Evolutionary conservation across 495 filamentous ascomycete genomes (phyloP).

Genomic region (Xylaria intraflava): DNA sequence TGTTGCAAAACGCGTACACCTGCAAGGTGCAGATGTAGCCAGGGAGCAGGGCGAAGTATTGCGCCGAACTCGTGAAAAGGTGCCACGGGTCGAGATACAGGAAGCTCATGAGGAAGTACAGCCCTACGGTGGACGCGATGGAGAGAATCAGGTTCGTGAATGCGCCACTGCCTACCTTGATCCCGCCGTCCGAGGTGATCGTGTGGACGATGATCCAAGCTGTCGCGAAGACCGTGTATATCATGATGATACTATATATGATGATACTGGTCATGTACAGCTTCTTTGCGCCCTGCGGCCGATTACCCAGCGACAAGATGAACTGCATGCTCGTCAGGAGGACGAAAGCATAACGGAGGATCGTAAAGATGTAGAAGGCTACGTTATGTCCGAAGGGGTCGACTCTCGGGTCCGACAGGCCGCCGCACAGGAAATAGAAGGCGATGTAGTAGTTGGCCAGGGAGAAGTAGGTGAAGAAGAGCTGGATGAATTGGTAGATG

Average conservation of each 20-base stretch:
- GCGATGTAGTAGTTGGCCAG: conserved; percentile 98
- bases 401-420: conserved; percentile 69
- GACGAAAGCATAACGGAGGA: conserved; percentile 77
- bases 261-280: conserved; percentile 86
- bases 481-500: conserved; percentile 83
- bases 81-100: conserved; percentile 98
- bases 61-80: conserved; percentile 89
- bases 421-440: conserved; percentile 97
- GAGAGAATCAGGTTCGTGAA: conserved; percentile 94
- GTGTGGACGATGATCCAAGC: conserved; percentile 82
- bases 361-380: conserved; percentile 75
- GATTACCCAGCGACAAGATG: conserved; percentile 96
- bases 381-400: conserved; percentile 88
- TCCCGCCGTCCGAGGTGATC: conserved; percentile 46
- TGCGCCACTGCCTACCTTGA: conserved; percentile 70
- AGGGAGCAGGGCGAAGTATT: conserved; percentile 90
- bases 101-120: conserved; percentile 95
- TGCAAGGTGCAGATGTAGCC: conserved; percentile 95
- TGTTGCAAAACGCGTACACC: conserved; percentile 99
- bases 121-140: conserved; percentile 78
- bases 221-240: conserved; percentile 83
- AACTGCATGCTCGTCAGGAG: conserved; percentile 91
- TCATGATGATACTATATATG: conserved; percentile 88
- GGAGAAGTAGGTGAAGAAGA: conserved; percentile 96
- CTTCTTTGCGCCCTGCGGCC: conserved; percentile 90